Percentiles rank a stretch among this genome's conserved stretches.
phyloP scores from a whole-genome alignment of 1,139 yeast genomes.

The Suhomyces ambrosiae region DNA sequence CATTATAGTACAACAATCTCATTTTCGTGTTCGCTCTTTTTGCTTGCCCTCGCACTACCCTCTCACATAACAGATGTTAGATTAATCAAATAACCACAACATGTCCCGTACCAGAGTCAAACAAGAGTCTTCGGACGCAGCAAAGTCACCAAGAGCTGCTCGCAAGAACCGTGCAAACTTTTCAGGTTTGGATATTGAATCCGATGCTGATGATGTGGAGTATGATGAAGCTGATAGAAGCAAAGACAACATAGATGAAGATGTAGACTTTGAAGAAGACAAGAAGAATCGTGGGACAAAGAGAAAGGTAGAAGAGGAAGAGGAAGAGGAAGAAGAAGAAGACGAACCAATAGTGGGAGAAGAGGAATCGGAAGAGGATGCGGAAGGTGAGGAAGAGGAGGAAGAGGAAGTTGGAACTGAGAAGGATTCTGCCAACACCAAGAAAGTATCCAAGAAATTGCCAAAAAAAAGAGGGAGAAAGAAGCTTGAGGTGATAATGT shows the following conservation, averaged over 20 bases:
- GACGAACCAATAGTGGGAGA: conserved; percentile 23
- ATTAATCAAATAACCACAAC: no score
- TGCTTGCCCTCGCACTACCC: conserved; percentile 10
- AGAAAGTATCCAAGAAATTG: conserved; percentile 15
- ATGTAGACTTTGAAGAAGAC: conserved; percentile 20
- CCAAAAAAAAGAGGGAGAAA: conserved; percentile 52
- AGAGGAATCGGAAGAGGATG: conserved; percentile 25
- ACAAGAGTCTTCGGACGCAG: conserved; percentile 14
- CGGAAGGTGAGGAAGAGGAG: conserved; percentile 17
- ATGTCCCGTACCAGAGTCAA: conserved; percentile 13
- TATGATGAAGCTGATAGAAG: conserved; percentile 15
- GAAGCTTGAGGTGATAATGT: conserved; percentile 38
- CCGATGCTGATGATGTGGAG: conserved; percentile 21
- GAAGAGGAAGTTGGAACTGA: conserved; percentile 12
- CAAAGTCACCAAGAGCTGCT: conserved; percentile 23
- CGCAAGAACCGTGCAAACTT: conserved; percentile 25
- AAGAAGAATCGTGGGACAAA: conserved; percentile 14
- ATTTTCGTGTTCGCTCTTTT: no score
- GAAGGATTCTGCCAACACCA: conserved; percentile 3
- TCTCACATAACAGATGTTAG: conserved; percentile 1
- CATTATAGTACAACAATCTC: no score
- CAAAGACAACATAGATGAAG: conserved; percentile 17
- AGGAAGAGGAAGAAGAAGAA: conserved; percentile 26
- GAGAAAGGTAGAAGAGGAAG: conserved; percentile 24
- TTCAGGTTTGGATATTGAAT: conserved; percentile 30